Conservation (phyloP, 495 filamentous ascomycete genomes). For the Peziza echinospora region DNA sequence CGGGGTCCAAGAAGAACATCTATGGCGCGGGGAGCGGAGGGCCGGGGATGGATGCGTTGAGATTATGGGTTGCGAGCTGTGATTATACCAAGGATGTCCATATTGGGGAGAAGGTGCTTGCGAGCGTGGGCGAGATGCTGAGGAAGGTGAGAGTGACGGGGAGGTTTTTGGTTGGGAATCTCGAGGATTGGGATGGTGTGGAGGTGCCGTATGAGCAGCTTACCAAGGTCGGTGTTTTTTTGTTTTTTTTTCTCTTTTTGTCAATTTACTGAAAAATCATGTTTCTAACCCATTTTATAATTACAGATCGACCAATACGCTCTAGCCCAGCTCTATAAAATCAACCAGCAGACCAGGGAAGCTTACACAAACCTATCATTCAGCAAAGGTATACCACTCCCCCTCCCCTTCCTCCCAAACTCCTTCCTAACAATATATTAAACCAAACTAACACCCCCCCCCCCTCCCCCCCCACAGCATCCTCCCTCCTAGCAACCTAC, state of each 20-base stretch:
- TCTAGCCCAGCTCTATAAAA: constrained; percentile 44
- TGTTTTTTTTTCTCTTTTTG: no score
- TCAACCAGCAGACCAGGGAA: constrained; percentile 34
- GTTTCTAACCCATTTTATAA: constrained; percentile 17
- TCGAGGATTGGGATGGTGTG: constrained; percentile 34
- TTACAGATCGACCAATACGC: constrained; percentile 58
- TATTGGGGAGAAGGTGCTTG: constrained; percentile 52
- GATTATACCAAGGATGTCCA: constrained; percentile 79
- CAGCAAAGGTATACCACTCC: no score
- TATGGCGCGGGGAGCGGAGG: background rate
- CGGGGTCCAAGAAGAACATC: constrained; percentile 1
- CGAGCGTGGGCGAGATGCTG: constrained; percentile 46
- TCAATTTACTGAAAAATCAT: constrained; percentile 8
- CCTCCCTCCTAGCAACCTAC: constrained; percentile 53
- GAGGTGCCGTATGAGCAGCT: constrained; percentile 25
- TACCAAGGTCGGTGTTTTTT: no score
- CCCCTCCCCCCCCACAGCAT: no score
- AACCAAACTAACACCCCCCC: no score
- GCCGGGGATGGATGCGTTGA: constrained; percentile 61
- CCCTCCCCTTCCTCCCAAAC: no score
- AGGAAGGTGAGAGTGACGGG: constrained; percentile 72
- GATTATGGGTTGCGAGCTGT: constrained; percentile 74
- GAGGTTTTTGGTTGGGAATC: constrained; percentile 67
- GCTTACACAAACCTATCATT: constrained; percentile 57
- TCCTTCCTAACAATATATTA: no score